These are phyloP conservation scores for Furcasterigmium furcatum DNA, from an alignment of 2,329 filamentous ascomycete species.

Conservation along the genomic window DNA sequence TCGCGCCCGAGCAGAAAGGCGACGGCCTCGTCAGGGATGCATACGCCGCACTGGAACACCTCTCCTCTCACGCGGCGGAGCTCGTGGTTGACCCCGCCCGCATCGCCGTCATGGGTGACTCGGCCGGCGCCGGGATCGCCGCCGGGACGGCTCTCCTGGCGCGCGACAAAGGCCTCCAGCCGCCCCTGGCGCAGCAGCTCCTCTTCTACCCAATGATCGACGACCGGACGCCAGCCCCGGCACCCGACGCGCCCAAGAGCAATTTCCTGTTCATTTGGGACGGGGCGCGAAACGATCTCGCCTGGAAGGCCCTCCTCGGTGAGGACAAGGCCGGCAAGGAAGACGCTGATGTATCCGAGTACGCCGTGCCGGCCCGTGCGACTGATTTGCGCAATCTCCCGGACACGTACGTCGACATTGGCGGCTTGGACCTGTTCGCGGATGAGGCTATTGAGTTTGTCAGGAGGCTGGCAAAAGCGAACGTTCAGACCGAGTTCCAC, in stretches of 20 bases:
- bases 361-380: constrained; percentile 19
- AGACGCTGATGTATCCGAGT: constrained; percentile 10
- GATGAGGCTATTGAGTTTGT: constrained; percentile 29
- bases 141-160: constrained; percentile 33
- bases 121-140: constrained; percentile 15
- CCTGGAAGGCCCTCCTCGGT: constrained; percentile 17
- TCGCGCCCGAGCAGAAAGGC: constrained; percentile 36
- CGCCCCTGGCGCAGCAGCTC: constrained; percentile 23
- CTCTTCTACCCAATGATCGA: constrained; percentile 30
- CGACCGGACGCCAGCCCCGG: constrained; percentile 15
- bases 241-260: not conserved
- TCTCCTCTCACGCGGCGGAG: constrained; percentile 15
- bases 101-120: constrained; percentile 17
- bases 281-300: constrained; percentile 12
- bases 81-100: constrained; percentile 14
- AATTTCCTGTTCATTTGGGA: constrained; percentile 13
- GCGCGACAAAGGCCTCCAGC: constrained; percentile 17
- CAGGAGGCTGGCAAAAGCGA: constrained; percentile 22
- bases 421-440: constrained; percentile 32
- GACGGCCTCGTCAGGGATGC: constrained; percentile 31
- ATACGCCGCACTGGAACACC: constrained; percentile 22
- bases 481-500: constrained; percentile 33
- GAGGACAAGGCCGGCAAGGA: constrained; percentile 9
- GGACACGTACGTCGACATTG: constrained; percentile 32
- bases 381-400: constrained; percentile 24